Percentiles rank a stretch among this genome's conserved stretches.
phyloP scores from a whole-genome alignment of 2,329 filamentous ascomycete species.

The Sclerotinia glacialis region DNA sequence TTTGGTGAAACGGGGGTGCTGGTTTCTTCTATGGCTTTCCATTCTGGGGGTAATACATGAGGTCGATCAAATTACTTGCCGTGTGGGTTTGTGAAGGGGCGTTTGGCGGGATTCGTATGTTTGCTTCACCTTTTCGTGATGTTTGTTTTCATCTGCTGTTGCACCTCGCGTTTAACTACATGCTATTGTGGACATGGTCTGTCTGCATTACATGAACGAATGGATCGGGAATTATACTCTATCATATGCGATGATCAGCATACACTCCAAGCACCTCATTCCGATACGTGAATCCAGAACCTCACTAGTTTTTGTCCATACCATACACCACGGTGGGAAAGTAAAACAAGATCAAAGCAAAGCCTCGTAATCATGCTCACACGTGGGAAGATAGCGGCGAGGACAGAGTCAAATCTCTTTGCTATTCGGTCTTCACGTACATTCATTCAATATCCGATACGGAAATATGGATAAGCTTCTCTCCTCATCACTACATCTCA shows the following conservation, averaged over 20 bases:
- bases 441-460: not conserved
- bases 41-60: not conserved
- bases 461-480: not conserved
- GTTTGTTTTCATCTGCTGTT: too few species aligned
- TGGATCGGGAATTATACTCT: not conserved
- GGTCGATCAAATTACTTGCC: not conserved
- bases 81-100: not conserved
- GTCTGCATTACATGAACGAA: not conserved
- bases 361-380: constrained; percentile 5
- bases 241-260: constrained; percentile 15
- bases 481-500: not conserved
- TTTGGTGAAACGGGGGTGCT: constrained; percentile 12
- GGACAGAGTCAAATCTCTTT: not conserved
- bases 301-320: not conserved
- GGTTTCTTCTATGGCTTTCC: not conserved
- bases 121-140: too few species aligned
- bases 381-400: not conserved
- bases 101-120: not conserved
- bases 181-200: not conserved
- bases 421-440: not conserved
- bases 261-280: not conserved
- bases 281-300: not conserved
- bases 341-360: not conserved
- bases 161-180: not conserved
- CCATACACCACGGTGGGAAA: not conserved